phyloP scores from a whole-genome alignment of 148 eudicot species.

The Arbutus unedo region DNA sequence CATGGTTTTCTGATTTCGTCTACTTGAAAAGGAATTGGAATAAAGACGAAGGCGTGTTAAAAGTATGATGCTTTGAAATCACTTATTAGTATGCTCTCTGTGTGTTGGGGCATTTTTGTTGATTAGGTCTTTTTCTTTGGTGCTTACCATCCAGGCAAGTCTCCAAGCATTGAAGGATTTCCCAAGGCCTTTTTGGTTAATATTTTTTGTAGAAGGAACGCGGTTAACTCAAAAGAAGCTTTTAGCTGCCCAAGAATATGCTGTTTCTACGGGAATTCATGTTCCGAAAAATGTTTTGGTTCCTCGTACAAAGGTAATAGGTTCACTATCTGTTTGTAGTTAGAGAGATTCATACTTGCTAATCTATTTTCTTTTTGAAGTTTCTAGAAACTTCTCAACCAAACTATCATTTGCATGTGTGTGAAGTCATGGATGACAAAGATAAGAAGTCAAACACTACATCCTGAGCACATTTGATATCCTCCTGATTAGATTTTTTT shows the following conservation, averaged over 20 bases:
- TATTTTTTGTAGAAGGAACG: constrained; percentile 66
- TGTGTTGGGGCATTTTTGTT: not conserved
- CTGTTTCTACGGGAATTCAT: constrained; percentile 47
- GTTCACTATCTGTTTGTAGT: not conserved
- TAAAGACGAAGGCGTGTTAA: constrained; percentile 16
- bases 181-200: constrained; percentile 67
- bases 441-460: too few species aligned
- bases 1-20: constrained; percentile 20
- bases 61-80: constrained; percentile 9
- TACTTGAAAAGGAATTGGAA: constrained; percentile 18
- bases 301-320: constrained; percentile 65
- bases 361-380: not conserved
- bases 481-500: not conserved
- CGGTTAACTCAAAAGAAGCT: constrained; percentile 61
- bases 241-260: constrained; percentile 64
- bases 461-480: not conserved
- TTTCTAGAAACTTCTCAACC: not conserved
- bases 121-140: constrained; percentile 3
- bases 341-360: not conserved
- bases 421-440: not conserved
- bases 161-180: constrained; percentile 54
- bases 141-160: constrained; percentile 37
- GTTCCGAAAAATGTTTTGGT: constrained; percentile 60
- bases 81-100: not conserved
- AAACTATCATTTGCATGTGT: not conserved